phyloP scores from a whole-genome alignment of 768 basidiomycete genomes.

The Panaeolus papilionaceus region DNA sequence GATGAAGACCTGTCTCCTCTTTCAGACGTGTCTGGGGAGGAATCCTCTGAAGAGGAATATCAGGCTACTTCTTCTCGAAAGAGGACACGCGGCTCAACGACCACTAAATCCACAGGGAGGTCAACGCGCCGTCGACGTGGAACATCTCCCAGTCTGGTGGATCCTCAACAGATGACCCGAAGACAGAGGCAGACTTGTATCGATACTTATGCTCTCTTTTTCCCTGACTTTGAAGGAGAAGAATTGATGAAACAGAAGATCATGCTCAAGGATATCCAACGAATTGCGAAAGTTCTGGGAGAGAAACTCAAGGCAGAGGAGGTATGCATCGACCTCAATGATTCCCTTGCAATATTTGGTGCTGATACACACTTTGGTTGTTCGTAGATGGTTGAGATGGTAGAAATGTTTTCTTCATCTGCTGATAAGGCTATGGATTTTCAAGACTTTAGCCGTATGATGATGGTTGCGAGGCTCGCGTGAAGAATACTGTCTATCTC shows the following conservation, averaged over 20 bases:
- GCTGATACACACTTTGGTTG: neutral
- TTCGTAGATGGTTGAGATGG: slow-evolving; percentile 79
- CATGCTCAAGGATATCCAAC: slow-evolving; percentile 69
- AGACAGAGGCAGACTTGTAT: slow-evolving; percentile 62
- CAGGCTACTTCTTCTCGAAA: slow-evolving; percentile 29
- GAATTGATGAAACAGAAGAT: slow-evolving; percentile 61
- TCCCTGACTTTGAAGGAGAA: slow-evolving; percentile 56
- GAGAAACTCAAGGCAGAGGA: slow-evolving; percentile 80
- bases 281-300: slow-evolving; percentile 65
- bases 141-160: slow-evolving; percentile 17
- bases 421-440: slow-evolving; percentile 73
- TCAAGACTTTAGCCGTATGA: slow-evolving; percentile 78
- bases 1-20: slow-evolving; percentile 27
- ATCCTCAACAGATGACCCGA: slow-evolving; percentile 43
- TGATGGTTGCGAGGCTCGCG: slow-evolving; percentile 64
- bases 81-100: slow-evolving; percentile 20
- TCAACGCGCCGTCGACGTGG: slow-evolving; percentile 16
- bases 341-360: slow-evolving; percentile 7
- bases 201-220: slow-evolving; percentile 75
- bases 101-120: slow-evolving; percentile 16
- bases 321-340: slow-evolving; percentile 44
- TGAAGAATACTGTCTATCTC: slow-evolving; percentile 29
- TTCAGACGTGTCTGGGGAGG: slow-evolving; percentile 34
- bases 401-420: slow-evolving; percentile 74
- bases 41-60: slow-evolving; percentile 31